phyloP scores from a whole-genome alignment of 1,284 basidiomycete species.

The Gomphus sp. region DNA sequence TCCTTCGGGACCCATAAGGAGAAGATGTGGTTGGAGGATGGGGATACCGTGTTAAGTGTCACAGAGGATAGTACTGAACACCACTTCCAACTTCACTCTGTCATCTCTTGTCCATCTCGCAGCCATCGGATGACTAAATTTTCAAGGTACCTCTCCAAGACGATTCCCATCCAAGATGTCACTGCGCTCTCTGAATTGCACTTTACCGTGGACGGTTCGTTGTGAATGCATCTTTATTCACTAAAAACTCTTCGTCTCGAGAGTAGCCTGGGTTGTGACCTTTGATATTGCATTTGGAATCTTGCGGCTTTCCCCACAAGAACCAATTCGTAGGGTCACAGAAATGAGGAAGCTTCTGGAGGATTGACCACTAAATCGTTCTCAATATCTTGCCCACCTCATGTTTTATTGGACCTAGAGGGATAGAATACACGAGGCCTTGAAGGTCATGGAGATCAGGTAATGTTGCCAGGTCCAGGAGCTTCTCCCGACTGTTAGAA shows the following conservation, averaged over 20 bases:
- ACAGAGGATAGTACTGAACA: too few relatives aligned
- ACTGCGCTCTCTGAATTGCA: too few relatives aligned
- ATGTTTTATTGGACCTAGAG: not conserved
- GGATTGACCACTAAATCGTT: not conserved
- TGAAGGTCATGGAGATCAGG: conserved; percentile 2
- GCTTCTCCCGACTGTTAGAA: conserved; percentile 1
- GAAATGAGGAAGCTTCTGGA: not conserved
- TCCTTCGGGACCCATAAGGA: too few relatives aligned
- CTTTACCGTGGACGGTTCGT: too few relatives aligned
- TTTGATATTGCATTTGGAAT: not conserved
- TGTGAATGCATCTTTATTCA: too few relatives aligned
- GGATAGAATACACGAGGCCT: not conserved
- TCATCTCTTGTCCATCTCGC: too few relatives aligned
- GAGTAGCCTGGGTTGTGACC: not conserved
- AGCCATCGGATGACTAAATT: too few relatives aligned
- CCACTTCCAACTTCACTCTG: too few relatives aligned
- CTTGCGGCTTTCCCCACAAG: conserved; percentile 1
- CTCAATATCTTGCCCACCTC: not conserved
- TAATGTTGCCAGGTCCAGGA: not conserved
- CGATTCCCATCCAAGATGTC: too few relatives aligned
- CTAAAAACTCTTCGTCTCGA: not conserved
- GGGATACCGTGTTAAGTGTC: too few relatives aligned
- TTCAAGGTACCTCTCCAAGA: too few relatives aligned
- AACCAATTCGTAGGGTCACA: not conserved
- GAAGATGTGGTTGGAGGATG: too few relatives aligned